phyloP scores from a whole-genome alignment of 805 yeast species.

The Kodamaea kakaduensis region DNA sequence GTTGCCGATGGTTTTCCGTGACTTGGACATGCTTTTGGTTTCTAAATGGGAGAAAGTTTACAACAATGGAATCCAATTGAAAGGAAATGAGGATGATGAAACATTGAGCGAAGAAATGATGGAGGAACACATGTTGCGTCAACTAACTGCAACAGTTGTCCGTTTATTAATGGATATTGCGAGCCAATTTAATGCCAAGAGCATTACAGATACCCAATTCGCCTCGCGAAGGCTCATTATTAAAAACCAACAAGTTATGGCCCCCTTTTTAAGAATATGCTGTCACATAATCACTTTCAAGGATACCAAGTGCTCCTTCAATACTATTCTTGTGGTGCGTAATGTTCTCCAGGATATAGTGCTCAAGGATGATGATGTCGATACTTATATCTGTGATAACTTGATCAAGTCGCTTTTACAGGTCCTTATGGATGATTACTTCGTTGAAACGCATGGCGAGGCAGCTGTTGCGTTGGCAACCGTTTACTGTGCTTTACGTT shows the following conservation, averaged over 20 bases:
- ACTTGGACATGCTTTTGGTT: slow-evolving; percentile 71
- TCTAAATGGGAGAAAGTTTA: slow-evolving; percentile 71
- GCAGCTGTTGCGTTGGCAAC: slow-evolving; percentile 87
- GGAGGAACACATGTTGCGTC: slow-evolving; percentile 93
- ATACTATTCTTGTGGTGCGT: slow-evolving; percentile 76
- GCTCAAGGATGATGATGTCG: slow-evolving; percentile 70
- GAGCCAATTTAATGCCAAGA: slow-evolving; percentile 65
- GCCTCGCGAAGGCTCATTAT: slow-evolving; percentile 66
- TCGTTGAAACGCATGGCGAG: slow-evolving; percentile 83
- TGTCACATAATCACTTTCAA: slow-evolving; percentile 76
- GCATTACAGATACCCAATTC: slow-evolving; percentile 54
- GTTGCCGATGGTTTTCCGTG: slow-evolving; percentile 69
- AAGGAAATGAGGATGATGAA: slow-evolving; percentile 66
- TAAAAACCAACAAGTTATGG: slow-evolving; percentile 61
- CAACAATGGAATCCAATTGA: slow-evolving; percentile 51
- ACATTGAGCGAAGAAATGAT: slow-evolving; percentile 95
- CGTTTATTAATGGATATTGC: slow-evolving; percentile 81
- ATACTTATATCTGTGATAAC: slow-evolving; percentile 58
- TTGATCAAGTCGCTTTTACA: slow-evolving; percentile 66
- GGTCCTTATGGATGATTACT: slow-evolving; percentile 69
- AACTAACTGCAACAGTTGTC: slow-evolving; percentile 87
- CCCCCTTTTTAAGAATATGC: slow-evolving; percentile 70
- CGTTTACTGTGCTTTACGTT: slow-evolving; percentile 67
- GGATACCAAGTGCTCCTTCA: slow-evolving; percentile 90
- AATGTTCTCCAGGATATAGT: slow-evolving; percentile 68